Evolutionary conservation across 225 moss, liverwort and hornwort species (phyloP).

Genomic region (Takakia lepidozioides): DNA sequence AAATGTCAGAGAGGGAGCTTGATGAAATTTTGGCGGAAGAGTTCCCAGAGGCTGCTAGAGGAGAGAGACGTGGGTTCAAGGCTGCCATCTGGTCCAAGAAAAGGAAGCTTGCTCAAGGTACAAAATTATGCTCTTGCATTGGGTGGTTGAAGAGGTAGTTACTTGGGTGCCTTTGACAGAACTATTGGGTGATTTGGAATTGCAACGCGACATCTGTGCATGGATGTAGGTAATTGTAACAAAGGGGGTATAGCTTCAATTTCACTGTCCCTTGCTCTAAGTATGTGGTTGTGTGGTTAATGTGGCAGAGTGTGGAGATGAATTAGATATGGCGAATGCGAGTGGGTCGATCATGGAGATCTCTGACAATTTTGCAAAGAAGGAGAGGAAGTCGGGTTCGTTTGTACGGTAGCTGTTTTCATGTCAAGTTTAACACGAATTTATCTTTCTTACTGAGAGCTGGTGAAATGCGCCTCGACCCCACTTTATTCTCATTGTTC

Average conservation of each 20-base stretch:
- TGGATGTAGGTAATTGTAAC: not conserved
- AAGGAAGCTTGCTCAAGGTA: slow-evolving; percentile 51
- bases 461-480: too few relatives aligned
- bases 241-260: too few relatives aligned
- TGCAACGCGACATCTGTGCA: too few relatives aligned
- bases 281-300: not conserved
- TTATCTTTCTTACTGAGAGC: too few relatives aligned
- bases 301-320: slow-evolving; percentile 47
- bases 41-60: slow-evolving; percentile 57
- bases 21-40: slow-evolving; percentile 60
- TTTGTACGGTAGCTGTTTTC: slow-evolving; percentile 49
- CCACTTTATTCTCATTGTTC: too few relatives aligned
- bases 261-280: not conserved
- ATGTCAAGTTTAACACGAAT: too few relatives aligned
- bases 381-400: slow-evolving; percentile 60
- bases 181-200: too few relatives aligned
- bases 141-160: not conserved
- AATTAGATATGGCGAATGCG: slow-evolving; percentile 47
- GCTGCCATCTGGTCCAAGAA: slow-evolving; percentile 60
- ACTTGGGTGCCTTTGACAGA: too few relatives aligned
- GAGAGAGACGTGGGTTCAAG: slow-evolving; percentile 57
- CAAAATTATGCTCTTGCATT: not conserved
- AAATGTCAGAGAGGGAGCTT: slow-evolving; percentile 60
- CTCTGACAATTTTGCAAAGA: slow-evolving; percentile 65
- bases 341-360: slow-evolving; percentile 60